These are phyloP conservation scores for Paspalum notatum DNA, from an alignment of 176 grass and related monocot species.

Conservation along the genomic window DNA sequence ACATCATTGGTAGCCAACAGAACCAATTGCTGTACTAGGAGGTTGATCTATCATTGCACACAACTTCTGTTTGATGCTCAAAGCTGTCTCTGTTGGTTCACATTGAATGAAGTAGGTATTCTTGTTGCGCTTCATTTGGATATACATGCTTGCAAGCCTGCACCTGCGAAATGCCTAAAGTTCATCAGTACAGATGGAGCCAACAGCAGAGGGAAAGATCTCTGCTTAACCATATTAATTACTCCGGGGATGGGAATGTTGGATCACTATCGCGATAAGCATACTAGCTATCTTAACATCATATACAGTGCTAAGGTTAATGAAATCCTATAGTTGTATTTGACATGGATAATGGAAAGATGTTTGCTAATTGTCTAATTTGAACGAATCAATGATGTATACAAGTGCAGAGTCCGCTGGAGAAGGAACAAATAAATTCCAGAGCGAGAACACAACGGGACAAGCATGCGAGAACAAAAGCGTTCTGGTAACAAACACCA, in stretches of 20 bases:
- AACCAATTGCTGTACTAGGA: constrained; percentile 52
- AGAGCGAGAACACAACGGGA: not conserved
- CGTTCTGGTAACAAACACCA: not conserved
- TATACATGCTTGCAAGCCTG: constrained; percentile 77
- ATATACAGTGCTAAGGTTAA: not conserved
- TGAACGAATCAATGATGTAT: not conserved
- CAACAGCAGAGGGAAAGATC: constrained; percentile 5
- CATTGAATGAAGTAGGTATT: constrained; percentile 81
- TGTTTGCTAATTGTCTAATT: not conserved
- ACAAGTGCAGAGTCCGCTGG: not conserved
- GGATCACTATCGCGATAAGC: not conserved
- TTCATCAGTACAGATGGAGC: not conserved
- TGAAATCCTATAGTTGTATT: not conserved
- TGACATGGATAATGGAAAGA: not conserved
- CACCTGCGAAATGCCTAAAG: constrained; percentile 19
- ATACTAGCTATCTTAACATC: not conserved
- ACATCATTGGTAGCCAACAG: constrained; percentile 57
- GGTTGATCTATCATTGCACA: constrained; percentile 56
- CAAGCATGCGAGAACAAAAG: not conserved
- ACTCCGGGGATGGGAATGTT: not conserved
- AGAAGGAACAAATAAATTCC: constrained; percentile 7
- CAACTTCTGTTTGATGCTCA: constrained; percentile 80
- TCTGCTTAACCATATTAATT: not conserved
- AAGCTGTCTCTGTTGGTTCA: constrained; percentile 65
- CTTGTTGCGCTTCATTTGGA: constrained; percentile 83